Evolutionary conservation across 352 stramenopile genomes (phyloP).

Genomic region (Pythium grandisporangium): DNA sequence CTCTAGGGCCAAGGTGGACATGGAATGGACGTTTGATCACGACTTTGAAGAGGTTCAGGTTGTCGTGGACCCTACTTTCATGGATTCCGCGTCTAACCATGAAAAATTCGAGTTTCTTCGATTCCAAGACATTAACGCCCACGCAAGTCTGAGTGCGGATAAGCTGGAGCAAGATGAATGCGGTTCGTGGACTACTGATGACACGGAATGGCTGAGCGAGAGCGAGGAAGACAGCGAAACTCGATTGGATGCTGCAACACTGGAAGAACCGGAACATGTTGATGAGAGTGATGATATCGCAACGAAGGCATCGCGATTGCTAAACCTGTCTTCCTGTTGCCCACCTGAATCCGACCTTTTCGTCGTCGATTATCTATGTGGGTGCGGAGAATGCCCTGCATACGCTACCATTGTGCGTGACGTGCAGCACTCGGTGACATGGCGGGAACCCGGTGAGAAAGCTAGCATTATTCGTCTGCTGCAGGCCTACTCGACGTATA

Average conservation of each 20-base stretch:
- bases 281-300: slow-evolving; percentile 1
- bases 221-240: slow-evolving; percentile 4
- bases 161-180: too few relatives aligned
- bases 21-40: too few relatives aligned
- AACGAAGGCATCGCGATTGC: slow-evolving; percentile 1
- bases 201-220: slow-evolving; percentile 12
- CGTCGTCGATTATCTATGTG: slow-evolving; percentile 11
- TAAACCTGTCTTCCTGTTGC: slow-evolving; percentile 8
- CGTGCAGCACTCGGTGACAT: slow-evolving; percentile 12
- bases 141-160: too few relatives aligned
- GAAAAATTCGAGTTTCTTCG: too few relatives aligned
- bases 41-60: too few relatives aligned
- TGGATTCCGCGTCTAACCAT: too few relatives aligned
- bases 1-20: too few relatives aligned
- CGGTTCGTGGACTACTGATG: slow-evolving; percentile 10
- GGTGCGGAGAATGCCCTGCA: slow-evolving; percentile 12
- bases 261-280: neutral
- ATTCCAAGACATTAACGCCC: too few relatives aligned
- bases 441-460: slow-evolving; percentile 3
- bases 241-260: neutral
- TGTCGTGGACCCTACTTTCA: too few relatives aligned
- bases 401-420: slow-evolving; percentile 11
- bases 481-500: slow-evolving; percentile 67
- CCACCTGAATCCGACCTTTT: neutral
- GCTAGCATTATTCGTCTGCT: slow-evolving; percentile 33